These are phyloP conservation scores for Aegilops sharonensis DNA, from an alignment of 176 grass and related monocot genomes.

Conservation along the genomic window DNA sequence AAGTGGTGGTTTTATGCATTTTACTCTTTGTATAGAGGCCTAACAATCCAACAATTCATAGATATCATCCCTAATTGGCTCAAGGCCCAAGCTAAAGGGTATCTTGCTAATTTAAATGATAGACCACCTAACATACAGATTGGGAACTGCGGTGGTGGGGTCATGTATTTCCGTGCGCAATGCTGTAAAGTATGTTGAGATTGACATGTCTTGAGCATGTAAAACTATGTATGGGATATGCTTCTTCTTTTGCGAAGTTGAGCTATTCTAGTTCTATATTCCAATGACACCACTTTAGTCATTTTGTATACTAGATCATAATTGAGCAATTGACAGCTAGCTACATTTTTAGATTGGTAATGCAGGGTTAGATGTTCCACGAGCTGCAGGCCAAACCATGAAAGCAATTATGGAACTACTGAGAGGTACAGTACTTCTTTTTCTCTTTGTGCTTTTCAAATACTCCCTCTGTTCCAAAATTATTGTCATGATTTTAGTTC, in stretches of 20 bases:
- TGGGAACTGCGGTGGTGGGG: neutral
- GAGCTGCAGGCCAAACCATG: neutral
- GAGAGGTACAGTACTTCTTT: neutral
- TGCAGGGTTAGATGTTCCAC: neutral
- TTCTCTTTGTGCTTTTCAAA: neutral
- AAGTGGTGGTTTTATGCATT: too few relatives aligned
- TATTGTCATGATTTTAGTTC: too few relatives aligned
- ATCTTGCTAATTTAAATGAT: neutral
- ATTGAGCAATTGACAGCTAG: neutral
- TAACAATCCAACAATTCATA: neutral
- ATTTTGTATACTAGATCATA: neutral
- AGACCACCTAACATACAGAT: neutral
- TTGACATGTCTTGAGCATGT: neutral
- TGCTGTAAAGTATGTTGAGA: neutral
- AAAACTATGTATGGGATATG: neutral
- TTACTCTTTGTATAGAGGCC: neutral
- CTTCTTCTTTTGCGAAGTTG: neutral
- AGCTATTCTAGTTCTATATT: neutral
- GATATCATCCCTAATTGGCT: neutral
- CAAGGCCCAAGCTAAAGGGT: neutral
- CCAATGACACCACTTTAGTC: neutral
- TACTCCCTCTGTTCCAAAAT: neutral
- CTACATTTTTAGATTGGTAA: neutral
- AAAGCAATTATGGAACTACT: neutral
- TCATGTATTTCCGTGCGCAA: neutral